Percentiles rank a stretch among this genome's conserved stretches.
These are phyloP conservation scores for Aspergillus floridensis DNA, from an alignment of 2,329 filamentous ascomycete genomes.

Conservation along the genomic window DNA sequence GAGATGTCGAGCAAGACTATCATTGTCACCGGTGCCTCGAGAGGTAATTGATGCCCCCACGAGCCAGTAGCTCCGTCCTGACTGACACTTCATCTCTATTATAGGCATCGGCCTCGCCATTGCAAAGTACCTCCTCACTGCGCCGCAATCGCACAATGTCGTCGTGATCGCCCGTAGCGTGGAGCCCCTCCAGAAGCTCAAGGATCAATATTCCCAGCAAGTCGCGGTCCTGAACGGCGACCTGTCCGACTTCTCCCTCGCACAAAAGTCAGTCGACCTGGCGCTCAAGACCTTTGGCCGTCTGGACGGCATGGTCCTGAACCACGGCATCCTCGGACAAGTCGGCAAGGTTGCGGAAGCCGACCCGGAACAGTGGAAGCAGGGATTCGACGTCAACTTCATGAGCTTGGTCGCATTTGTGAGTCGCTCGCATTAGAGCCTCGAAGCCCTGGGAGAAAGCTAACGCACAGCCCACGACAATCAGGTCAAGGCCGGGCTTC, in stretches of 20 bases:
- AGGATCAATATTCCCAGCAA: slow-evolving; percentile 52
- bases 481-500: slow-evolving; percentile 32
- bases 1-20: slow-evolving; percentile 61
- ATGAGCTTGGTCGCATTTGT: slow-evolving; percentile 80
- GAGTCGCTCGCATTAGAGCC: slow-evolving; percentile 29
- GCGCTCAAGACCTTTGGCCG: slow-evolving; percentile 67
- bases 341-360: slow-evolving; percentile 68
- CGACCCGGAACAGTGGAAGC: slow-evolving; percentile 71
- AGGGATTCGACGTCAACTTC: slow-evolving; percentile 77
- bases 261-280: slow-evolving; percentile 61
- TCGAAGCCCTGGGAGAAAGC: not conserved
- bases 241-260: slow-evolving; percentile 53
- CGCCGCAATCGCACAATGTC: slow-evolving; percentile 52
- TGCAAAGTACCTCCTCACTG: slow-evolving; percentile 57
- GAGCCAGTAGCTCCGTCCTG: not conserved
- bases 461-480: not conserved
- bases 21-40: slow-evolving; percentile 66
- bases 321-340: slow-evolving; percentile 80
- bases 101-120: slow-evolving; percentile 62
- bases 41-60: slow-evolving; percentile 43
- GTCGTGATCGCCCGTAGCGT: slow-evolving; percentile 58
- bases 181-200: slow-evolving; percentile 54
- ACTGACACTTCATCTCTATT: not conserved
- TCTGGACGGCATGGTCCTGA: slow-evolving; percentile 80
- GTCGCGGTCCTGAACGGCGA: slow-evolving; percentile 60